These are phyloP conservation scores for Agrocybe pediades DNA, from an alignment of 768 basidiomycete species.

Conservation along the genomic window DNA sequence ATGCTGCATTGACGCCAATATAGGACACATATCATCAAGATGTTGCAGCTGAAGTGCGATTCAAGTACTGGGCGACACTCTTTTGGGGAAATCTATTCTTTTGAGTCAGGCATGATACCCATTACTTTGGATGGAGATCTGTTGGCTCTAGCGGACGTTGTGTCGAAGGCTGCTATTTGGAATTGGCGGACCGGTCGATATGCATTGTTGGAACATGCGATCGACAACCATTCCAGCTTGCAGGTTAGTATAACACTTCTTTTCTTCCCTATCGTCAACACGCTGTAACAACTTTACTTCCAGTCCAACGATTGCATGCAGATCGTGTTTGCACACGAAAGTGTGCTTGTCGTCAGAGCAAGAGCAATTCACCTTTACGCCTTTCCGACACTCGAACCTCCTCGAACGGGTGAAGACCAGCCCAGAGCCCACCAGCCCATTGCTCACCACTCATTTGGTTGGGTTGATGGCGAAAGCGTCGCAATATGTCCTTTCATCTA, in stretches of 20 bases:
- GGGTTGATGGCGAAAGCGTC: slow-evolving; percentile 63
- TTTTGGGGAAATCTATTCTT: slow-evolving; percentile 31
- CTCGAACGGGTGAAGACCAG: slow-evolving; percentile 3
- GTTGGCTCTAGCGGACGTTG: slow-evolving; percentile 56
- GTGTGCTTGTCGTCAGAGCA: slow-evolving; percentile 59
- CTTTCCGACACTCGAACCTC: slow-evolving; percentile 37
- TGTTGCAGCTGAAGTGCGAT: slow-evolving; percentile 27
- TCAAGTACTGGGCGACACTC: slow-evolving; percentile 13
- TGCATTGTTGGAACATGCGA: slow-evolving; percentile 45
- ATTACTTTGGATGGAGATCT: slow-evolving; percentile 52
- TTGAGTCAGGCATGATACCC: slow-evolving; percentile 46
- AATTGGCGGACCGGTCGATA: slow-evolving; percentile 54
- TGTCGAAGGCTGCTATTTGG: slow-evolving; percentile 49
- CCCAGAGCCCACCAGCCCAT: slow-evolving; percentile 34
- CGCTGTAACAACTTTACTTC: too few relatives aligned
- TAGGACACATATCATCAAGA: slow-evolving; percentile 34
- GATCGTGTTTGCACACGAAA: slow-evolving; percentile 46
- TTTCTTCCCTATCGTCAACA: slow-evolving; percentile 5
- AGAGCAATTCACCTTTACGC: slow-evolving; percentile 60
- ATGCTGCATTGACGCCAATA: slow-evolving; percentile 17
- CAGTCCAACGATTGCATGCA: slow-evolving; percentile 56
- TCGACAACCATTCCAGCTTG: slow-evolving; percentile 25
- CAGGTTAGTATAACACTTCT: slow-evolving; percentile 27
- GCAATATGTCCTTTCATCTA: slow-evolving; percentile 13
- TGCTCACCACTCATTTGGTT: slow-evolving; percentile 59